Evolutionary conservation across 2,329 filamentous ascomycete genomes (phyloP).

Genomic region (Venturia asperata): DNA sequence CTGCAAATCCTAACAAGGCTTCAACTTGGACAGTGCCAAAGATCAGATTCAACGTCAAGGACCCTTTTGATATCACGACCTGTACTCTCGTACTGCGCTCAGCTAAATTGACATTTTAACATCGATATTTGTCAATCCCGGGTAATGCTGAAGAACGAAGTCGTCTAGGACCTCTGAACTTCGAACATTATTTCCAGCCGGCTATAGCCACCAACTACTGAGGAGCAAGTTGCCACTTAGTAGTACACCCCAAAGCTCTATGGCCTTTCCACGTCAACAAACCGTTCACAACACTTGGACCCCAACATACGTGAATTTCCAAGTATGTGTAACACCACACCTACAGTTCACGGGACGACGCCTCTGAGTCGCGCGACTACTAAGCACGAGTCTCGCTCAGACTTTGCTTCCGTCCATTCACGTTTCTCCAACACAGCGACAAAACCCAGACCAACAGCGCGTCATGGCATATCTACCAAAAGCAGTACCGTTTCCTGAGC

Average conservation of each 20-base stretch:
- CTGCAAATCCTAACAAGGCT: too few species aligned
- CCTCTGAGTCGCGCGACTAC: not conserved
- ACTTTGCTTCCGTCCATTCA: not conserved
- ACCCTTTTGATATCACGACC: not conserved
- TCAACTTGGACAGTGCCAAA: too few species aligned
- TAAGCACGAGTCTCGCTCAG: not conserved
- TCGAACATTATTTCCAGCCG: too few species aligned
- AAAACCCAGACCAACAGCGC: not conserved
- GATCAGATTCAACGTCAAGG: not conserved
- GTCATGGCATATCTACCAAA: not conserved
- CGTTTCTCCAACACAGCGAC: not conserved
- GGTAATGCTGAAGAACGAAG: not conserved
- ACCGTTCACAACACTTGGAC: not conserved
- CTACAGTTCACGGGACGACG: not conserved
- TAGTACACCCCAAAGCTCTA: too few species aligned
- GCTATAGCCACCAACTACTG: too few species aligned
- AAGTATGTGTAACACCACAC: not conserved
- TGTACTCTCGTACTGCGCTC: not conserved
- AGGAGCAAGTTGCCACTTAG: too few species aligned
- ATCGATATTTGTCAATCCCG: not conserved
- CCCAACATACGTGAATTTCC: not conserved
- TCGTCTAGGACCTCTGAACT: not conserved
- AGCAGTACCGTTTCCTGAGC: not conserved
- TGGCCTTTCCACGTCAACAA: not conserved
- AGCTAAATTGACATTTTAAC: not conserved